Evolutionary conservation across 2,329 filamentous ascomycete genomes (phyloP), one percentile per base, ranked within the genome.

Genomic region (Raffaelea albimanens): DNA sequence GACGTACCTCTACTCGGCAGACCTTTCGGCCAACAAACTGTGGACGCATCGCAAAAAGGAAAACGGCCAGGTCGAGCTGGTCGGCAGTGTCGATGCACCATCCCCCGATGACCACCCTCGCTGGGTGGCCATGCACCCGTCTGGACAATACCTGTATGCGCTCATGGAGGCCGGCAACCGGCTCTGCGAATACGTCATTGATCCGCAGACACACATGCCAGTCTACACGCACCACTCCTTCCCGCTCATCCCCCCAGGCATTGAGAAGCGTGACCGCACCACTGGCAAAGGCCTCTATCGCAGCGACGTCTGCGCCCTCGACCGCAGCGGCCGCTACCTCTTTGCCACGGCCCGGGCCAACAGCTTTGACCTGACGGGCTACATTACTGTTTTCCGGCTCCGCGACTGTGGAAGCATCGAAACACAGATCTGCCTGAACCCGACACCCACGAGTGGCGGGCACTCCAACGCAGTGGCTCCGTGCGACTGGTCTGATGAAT

Each of bases 101-200:
- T 73, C 75, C 41, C 66, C 76, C 3, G 73, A 74, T 51, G 88
- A 95, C 63, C 88, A 93, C 63, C 88, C 88, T 16, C 79, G 88
- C 58, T 95, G 88, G 88, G 85, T 94, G 14, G 87, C 87, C 56
- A 83, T 94, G 61, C 85, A 91, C 63, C 83, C 83, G 3, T 77
- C 77, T 1, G 87, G 86, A 19, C 76, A 81, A 49, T 89, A 88
- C 64, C 73, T 95, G 48, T 95, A 94, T 66, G 87, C 78, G 8
- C 73, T 95, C 56, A 94, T 93, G 85, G 88, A 95, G 66, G 83
- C 82, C n/a, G 87, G 87, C 47, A 95, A 95, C 68, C 73, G 83
- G 45, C 68, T 95, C 48, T 87, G 80, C 63, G 84, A 89, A 57
- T 95, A 93, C 65, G 75, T 85, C 54, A 80, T 95, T 64, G 84